A percentile compares a stretch with the other conserved stretches of the same genome.
phyloP scores from a whole-genome alignment of 1,284 basidiomycete species.

The Veloboletus limbatus region DNA sequence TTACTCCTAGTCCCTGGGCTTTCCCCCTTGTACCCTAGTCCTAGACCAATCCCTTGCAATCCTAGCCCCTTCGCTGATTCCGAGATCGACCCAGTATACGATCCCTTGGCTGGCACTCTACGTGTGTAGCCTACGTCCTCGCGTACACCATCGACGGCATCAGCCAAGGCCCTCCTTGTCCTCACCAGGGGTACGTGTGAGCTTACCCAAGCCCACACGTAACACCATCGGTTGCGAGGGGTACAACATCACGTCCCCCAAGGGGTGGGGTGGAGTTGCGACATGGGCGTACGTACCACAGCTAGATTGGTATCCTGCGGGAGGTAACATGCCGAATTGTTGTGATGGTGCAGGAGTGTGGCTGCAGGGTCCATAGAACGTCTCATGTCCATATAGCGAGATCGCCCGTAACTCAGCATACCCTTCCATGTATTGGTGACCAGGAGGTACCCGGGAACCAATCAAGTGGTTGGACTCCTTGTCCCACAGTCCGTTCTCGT shows the following conservation, averaged over 20 bases:
- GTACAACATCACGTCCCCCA: conserved; percentile 42
- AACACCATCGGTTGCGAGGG: conserved; percentile 61
- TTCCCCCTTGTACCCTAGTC: too few relatives aligned
- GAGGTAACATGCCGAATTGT: conserved; percentile 54
- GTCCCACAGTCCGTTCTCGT: conserved; percentile 97
- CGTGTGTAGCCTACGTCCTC: too few relatives aligned
- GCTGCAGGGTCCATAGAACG: conserved; percentile 67
- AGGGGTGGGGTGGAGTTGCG: conserved; percentile 39
- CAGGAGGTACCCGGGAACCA: conserved; percentile 78
- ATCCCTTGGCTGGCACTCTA: too few relatives aligned
- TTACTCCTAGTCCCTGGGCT: too few relatives aligned
- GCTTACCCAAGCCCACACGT: too few relatives aligned
- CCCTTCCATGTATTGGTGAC: conserved; percentile 63
- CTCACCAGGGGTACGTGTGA: too few relatives aligned
- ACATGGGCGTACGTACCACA: conserved; percentile 66
- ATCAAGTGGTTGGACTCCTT: conserved; percentile 92
- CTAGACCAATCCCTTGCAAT: too few relatives aligned
- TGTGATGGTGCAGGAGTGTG: conserved; percentile 68
- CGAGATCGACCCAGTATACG: too few relatives aligned
- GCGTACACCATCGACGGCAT: too few relatives aligned
- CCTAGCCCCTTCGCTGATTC: too few relatives aligned
- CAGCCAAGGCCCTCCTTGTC: too few relatives aligned
- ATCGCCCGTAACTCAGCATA: conserved; percentile 72
- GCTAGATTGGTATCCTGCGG: conserved; percentile 74
- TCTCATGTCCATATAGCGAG: conserved; percentile 80